Base-by-base conservation (phyloP, 2,329 filamentous ascomycete genomes). In the Teratosphaeria viscida region DNA sequence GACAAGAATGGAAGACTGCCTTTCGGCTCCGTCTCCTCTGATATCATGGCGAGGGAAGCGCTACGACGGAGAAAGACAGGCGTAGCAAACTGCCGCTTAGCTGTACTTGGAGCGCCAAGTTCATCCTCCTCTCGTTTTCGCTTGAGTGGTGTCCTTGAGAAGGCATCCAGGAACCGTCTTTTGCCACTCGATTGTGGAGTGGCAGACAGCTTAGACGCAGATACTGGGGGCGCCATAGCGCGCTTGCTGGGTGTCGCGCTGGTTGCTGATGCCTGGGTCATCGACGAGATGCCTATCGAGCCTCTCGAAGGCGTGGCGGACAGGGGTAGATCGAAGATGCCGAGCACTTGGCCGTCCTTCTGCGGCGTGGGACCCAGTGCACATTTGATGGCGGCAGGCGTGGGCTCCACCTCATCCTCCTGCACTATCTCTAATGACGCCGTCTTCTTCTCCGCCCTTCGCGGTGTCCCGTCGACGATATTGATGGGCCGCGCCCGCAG, bases 311-410 rank as follows among this genome's bases (percentile, higher is more conserved):
- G 74, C 34, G 74, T 77, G 5, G 81, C 80, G 1, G 82, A 81
- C 5, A 80, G 81, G 7, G 90, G 75, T 11, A 88, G 74, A 68
- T 92, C 89, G 70, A 94, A 94, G 19, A 94, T 75, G 4, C 89
- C 88, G 2, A 94, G 78, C 0, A 91, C 85, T 23, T 83, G 83
- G 32, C 89, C 89, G 70, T 92, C 87, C 62, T 85, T 84, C 68
- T 92, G 89, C 2, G 89, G 89, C 12, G 89, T 94, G 1, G 89
- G 89, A 2, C 88, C 88, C 62, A 94, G 64, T 8, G 65, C 69
- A 34, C 62, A 63, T 16, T 68, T 65, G 8, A 74, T 68, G 58
- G 66, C 68, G 27, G 71, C 69, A 34, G 65, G 70, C 49, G 65
- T 72, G 23, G 60, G 68, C 57, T 74, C 73, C 29, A 71, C 63